These are phyloP conservation scores for Nemania serpens DNA, from an alignment of 2,329 filamentous ascomycete species.

Conservation along the genomic window DNA sequence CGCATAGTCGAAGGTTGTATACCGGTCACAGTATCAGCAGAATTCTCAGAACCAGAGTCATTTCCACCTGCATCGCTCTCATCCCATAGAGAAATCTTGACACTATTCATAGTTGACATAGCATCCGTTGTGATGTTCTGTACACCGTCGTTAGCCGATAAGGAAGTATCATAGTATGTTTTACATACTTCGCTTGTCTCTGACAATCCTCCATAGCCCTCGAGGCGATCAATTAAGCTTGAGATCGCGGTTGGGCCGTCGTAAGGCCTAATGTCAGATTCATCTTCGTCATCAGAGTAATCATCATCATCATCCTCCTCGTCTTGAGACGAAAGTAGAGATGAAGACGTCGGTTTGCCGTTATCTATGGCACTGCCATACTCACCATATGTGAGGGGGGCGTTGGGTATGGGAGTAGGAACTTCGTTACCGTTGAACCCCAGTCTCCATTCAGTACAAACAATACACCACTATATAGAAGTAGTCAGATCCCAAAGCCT, in stretches of 20 bases:
- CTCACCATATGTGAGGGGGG: conserved; percentile 11
- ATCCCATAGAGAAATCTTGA: conserved; percentile 1
- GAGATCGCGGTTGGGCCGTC: not conserved
- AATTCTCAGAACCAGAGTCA: not conserved
- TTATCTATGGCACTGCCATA: not conserved
- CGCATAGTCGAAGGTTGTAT: not conserved
- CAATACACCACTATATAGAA: conserved; percentile 42
- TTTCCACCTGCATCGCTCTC: not conserved
- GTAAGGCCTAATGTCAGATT: not conserved
- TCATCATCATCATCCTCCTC: conserved; percentile 18
- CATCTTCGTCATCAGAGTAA: conserved; percentile 5
- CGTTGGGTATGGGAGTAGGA: conserved; percentile 33
- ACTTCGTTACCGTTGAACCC: conserved; percentile 33
- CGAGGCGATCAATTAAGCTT: conserved; percentile 8
- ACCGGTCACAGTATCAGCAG: not conserved
- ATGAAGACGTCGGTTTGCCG: not conserved
- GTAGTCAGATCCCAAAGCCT: conserved; percentile 13
- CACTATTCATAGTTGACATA: not conserved
- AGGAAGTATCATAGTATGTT: not conserved
- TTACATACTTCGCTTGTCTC: conserved; percentile 10
- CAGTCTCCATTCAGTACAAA: conserved; percentile 42
- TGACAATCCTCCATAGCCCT: conserved; percentile 5
- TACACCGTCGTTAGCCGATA: conserved; percentile 3
- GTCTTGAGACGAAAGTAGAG: not conserved
- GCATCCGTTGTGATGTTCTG: conserved; percentile 10